These are phyloP conservation scores for Scheffersomyces stambukii DNA, from an alignment of 1,139 yeast genomes.

Conservation along the genomic window DNA sequence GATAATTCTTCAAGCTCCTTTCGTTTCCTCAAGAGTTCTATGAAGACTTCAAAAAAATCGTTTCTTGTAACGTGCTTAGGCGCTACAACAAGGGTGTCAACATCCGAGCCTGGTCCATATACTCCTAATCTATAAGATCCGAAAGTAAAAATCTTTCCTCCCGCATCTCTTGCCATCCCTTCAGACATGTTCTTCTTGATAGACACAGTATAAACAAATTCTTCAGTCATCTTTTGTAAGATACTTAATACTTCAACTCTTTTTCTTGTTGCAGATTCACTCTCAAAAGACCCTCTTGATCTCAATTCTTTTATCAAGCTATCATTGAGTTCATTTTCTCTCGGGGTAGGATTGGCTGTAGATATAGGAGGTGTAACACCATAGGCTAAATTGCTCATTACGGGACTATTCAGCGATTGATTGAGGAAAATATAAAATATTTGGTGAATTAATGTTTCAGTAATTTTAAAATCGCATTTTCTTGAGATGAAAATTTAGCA, in stretches of 20 bases:
- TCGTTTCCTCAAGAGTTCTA: slow-evolving; percentile 57
- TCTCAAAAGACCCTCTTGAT: slow-evolving; percentile 83
- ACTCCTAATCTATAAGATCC: slow-evolving; percentile 96
- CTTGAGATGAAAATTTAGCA: no score
- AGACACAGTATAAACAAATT: slow-evolving; percentile 81
- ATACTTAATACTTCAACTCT: slow-evolving; percentile 69
- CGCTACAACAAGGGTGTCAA: slow-evolving; percentile 90
- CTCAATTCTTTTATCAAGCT: slow-evolving; percentile 72
- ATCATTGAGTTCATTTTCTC: slow-evolving; percentile 74
- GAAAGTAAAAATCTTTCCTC: slow-evolving; percentile 92
- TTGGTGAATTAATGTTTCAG: no score
- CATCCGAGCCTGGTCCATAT: slow-evolving; percentile 97
- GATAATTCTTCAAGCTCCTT: slow-evolving; percentile 86
- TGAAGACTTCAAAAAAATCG: slow-evolving; percentile 82
- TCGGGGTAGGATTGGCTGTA: slow-evolving; percentile 74
- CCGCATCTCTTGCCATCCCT: slow-evolving; percentile 96
- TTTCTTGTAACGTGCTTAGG: slow-evolving; percentile 94
- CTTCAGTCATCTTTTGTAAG: slow-evolving; percentile 68
- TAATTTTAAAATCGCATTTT: no score
- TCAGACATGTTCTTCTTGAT: slow-evolving; percentile 86
- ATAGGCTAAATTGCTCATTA: slow-evolving; percentile 32
- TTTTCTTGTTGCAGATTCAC: slow-evolving; percentile 73
- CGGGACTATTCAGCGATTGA: no score
- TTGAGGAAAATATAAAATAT: no score
- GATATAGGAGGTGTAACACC: slow-evolving; percentile 95